Base-by-base conservation (phyloP, 169 alveolate genomes). In the Plasmodium adleri region DNA sequence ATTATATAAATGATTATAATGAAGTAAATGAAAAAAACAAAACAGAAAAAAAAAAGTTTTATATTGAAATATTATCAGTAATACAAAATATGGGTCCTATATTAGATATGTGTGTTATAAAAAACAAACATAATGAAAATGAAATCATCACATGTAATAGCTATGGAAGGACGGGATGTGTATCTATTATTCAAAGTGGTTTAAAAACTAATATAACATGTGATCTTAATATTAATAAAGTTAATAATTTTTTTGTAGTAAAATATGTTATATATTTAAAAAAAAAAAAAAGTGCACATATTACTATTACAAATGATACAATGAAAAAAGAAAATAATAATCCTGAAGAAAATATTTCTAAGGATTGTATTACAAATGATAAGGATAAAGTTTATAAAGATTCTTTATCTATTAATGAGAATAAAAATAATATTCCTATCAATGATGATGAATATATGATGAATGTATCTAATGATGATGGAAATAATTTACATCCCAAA, bases 61-160 rank as follows among this genome's bases (percentile, higher is more conserved):
- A 54, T 64, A 85, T 85, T 8, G 92, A 85, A 71, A 71, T 72
- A 1, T 71, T 85, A 45, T 71, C 92, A 0, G 74, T 85, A 20
- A 85, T 85, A 47, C 86, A 70, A 47, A 85, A 85, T 54, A 71
- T 85, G 74, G 92, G 92, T 24, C 92, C 92, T 4, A 85, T 85
- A 10, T 59, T 85, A 71, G 92, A 85, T 59, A 71, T 85, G 39
- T 85, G 92, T 71, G 56, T 85, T 3, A 50, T 85, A 3, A 49
- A 71, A 54, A 85, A 85, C 71, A 71, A 71, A 15, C 7, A 85
- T 59, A 26, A 71, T 3, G 75, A 85, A 52, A 71, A 70, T 17
- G 92, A 85, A 52, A 85, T 85, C 13, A 72, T 85, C 12, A 85
- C 92, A 0, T 85, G 92, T 56, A 85, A 85, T 63, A 85, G 92